These are phyloP conservation scores for Nyssa sinensis DNA, from an alignment of 148 eudicot species.

Conservation along the genomic window DNA sequence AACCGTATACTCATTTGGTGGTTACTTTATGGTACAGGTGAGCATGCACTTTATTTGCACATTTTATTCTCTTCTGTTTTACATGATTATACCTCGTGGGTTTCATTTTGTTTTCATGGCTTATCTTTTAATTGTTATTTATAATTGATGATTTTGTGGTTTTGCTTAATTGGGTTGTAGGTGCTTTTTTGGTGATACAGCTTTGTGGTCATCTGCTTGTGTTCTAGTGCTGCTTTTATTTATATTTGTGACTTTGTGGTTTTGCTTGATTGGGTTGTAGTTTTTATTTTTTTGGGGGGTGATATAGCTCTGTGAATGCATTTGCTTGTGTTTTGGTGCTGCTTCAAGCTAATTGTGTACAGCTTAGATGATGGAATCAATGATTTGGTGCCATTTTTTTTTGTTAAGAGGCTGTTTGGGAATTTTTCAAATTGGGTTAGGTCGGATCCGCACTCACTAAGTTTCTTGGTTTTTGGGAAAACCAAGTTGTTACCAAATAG, in stretches of 20 bases:
- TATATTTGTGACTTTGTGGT: neutral
- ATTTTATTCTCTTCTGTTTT: neutral
- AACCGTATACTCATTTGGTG: conserved; percentile 80
- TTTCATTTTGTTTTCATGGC: neutral
- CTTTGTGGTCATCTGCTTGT: neutral
- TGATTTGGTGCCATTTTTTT: neutral
- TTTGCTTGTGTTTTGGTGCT: neutral
- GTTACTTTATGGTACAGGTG: conserved; percentile 90
- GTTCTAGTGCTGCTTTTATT: neutral
- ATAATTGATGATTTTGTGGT: neutral
- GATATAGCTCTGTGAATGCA: neutral
- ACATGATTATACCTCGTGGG: neutral
- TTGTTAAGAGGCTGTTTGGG: too few species aligned
- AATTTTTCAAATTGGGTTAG: too few species aligned
- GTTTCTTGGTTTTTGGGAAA: neutral
- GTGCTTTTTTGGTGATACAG: neutral
- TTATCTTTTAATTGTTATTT: neutral
- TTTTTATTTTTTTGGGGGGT: too few species aligned
- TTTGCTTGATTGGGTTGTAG: neutral
- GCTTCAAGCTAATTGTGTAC: neutral
- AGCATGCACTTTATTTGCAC: conserved; percentile 23
- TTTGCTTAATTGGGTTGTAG: neutral
- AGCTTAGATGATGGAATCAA: neutral
- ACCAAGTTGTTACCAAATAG: neutral
- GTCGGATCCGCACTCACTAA: too few species aligned